These are phyloP conservation scores for Schoenoplectus tabernaemontani DNA, from an alignment of 202 grass and related monocot genomes.

Conservation along the genomic window DNA sequence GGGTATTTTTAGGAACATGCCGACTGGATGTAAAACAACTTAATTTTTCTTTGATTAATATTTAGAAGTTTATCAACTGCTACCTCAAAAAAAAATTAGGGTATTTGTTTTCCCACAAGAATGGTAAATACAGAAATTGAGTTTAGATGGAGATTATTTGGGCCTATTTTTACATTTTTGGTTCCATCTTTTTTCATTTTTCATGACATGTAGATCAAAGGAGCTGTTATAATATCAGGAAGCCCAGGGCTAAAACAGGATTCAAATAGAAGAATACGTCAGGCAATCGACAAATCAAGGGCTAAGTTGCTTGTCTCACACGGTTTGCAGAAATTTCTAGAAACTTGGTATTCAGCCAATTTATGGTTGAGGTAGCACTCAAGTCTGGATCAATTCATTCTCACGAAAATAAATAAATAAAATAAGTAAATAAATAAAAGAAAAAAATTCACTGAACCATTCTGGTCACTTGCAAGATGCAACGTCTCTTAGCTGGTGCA, in stretches of 20 bases:
- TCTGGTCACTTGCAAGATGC: neutral
- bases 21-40: too few species aligned
- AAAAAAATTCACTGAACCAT: neutral
- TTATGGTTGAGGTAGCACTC: conserved; percentile 66
- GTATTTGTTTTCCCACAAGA: neutral
- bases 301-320: conserved; percentile 50
- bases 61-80: too few species aligned
- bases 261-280: conserved; percentile 41
- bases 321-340: conserved; percentile 65
- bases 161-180: neutral
- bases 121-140: neutral
- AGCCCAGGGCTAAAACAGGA: conserved; percentile 76
- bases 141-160: neutral
- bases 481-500: neutral
- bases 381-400: conserved; percentile 18
- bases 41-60: too few species aligned
- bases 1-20: neutral
- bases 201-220: conserved; percentile 43
- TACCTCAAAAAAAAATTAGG: neutral
- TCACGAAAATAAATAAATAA: neutral
- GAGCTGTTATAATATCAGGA: conserved; percentile 87
- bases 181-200: neutral
- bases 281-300: conserved; percentile 67
- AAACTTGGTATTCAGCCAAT: conserved; percentile 75
- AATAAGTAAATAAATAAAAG: conserved; percentile 8